Percentiles rank a stretch among this genome's conserved stretches.
These are phyloP conservation scores for Diutina sp. DNA, from an alignment of 1,139 yeast species.

Conservation along the genomic window DNA sequence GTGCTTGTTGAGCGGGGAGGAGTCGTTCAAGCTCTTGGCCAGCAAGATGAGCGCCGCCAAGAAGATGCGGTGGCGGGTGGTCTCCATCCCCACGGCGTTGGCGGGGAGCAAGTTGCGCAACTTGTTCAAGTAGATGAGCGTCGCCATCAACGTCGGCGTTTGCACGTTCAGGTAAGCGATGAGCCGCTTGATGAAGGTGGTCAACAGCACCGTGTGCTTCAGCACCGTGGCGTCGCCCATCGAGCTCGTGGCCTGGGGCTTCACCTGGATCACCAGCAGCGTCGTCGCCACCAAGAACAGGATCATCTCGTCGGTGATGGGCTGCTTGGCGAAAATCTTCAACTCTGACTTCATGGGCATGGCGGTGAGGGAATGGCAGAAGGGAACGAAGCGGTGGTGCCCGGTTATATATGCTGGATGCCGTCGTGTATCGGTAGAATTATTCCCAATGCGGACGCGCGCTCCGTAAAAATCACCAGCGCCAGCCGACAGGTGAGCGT, in stretches of 20 bases:
- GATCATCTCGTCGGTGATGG: constrained; percentile 72
- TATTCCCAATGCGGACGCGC: background rate
- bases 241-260: constrained; percentile 8
- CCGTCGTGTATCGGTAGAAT: background rate
- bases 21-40: constrained; percentile 85
- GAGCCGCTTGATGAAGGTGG: constrained; percentile 55
- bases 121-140: constrained; percentile 70
- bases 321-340: constrained; percentile 58
- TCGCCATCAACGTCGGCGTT: constrained; percentile 89
- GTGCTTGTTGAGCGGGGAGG: constrained; percentile 88
- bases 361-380: constrained; percentile 4
- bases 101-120: constrained; percentile 70
- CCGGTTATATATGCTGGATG: background rate
- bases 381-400: background rate
- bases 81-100: constrained; percentile 84
- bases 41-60: constrained; percentile 78
- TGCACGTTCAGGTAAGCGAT: constrained; percentile 81
- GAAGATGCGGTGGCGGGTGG: constrained; percentile 87
- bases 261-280: constrained; percentile 57
- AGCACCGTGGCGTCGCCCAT: constrained; percentile 10
- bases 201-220: constrained; percentile 23
- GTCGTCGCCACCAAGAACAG: constrained; percentile 72
- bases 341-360: constrained; percentile 30
- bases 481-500: background rate
- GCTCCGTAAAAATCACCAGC: background rate